Evolutionary conservation across 768 basidiomycete genomes (phyloP).

Genomic region (Boletus patriciae): DNA sequence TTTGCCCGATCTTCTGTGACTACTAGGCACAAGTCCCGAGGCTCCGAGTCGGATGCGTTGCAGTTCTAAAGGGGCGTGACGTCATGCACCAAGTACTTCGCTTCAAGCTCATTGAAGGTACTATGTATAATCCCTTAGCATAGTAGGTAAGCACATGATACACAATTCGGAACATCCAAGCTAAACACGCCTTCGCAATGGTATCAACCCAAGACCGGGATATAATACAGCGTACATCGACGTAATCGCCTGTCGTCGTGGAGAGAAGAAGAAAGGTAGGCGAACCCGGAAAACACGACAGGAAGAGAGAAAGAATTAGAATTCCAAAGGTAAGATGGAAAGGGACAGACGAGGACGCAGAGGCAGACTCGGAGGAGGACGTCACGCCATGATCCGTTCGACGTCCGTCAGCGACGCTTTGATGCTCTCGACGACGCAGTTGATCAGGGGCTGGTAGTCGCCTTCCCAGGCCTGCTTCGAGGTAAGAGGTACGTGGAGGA

Average conservation of each 20-base stretch:
- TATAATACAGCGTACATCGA: background rate
- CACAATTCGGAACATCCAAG: background rate
- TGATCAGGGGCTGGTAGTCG: constrained; percentile 34
- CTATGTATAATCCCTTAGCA: too few relatives aligned
- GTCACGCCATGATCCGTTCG: constrained; percentile 32
- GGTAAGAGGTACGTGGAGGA: background rate
- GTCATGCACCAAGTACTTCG: too few relatives aligned
- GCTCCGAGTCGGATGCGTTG: too few relatives aligned
- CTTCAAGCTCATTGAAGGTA: too few relatives aligned
- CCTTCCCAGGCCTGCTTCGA: constrained; percentile 34
- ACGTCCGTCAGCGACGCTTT: constrained; percentile 27
- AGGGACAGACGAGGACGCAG: background rate
- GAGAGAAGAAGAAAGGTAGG: background rate
- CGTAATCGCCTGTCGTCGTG: background rate
- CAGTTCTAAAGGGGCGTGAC: too few relatives aligned
- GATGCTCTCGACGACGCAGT: constrained; percentile 31
- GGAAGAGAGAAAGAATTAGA: background rate
- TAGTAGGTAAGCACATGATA: background rate
- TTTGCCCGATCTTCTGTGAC: too few relatives aligned
- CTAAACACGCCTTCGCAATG: background rate
- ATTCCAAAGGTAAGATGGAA: background rate
- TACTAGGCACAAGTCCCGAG: too few relatives aligned
- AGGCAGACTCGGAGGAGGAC: background rate
- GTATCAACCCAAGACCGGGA: background rate
- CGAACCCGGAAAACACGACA: background rate